A percentile compares a stretch with the other conserved stretches of the same genome.
Evolutionary conservation across 2,329 filamentous ascomycete genomes (phyloP).

Genomic region (Penicillium sp.): DNA sequence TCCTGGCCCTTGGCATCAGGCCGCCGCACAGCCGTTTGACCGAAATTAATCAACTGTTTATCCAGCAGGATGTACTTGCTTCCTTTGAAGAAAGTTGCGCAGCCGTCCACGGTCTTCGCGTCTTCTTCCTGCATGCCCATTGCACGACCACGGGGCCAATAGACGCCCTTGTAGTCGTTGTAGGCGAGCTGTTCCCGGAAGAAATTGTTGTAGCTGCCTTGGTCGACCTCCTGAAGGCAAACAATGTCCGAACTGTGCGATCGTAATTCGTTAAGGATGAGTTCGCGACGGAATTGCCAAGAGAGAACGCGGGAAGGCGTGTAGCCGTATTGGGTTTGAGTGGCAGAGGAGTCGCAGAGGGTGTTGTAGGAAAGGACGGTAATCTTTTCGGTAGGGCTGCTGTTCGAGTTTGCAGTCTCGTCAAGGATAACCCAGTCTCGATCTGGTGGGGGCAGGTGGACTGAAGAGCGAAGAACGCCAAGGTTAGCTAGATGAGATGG

Average conservation of each 20-base stretch:
- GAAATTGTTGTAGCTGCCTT: constrained; percentile 85
- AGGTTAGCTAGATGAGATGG: constrained; percentile 19
- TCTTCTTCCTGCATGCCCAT: constrained; percentile 91
- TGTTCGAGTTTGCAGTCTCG: constrained; percentile 45
- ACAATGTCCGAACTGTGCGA: constrained; percentile 81
- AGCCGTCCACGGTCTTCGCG: constrained; percentile 86
- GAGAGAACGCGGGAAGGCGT: constrained; percentile 75
- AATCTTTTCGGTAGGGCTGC: constrained; percentile 63
- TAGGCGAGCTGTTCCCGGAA: constrained; percentile 84
- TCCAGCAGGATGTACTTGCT: constrained; percentile 92
- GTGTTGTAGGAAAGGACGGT: constrained; percentile 94
- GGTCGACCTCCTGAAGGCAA: constrained; percentile 89
- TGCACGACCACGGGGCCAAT: constrained; percentile 84
- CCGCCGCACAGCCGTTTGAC: constrained; percentile 85
- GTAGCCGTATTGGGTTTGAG: constrained; percentile 80
- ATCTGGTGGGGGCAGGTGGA: constrained; percentile 70
- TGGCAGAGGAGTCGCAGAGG: constrained; percentile 90
- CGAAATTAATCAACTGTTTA: constrained; percentile 91
- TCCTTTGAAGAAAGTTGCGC: constrained; percentile 93
- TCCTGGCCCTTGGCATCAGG: constrained; percentile 97
- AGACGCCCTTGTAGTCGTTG: constrained; percentile 88
- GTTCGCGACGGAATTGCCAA: constrained; percentile 82
- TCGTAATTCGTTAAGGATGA: constrained; percentile 79
- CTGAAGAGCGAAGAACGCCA: constrained; percentile 44
- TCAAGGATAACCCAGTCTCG: constrained; percentile 77